Percentiles rank a stretch among this genome's conserved stretches.
These are phyloP conservation scores for Dactylellina cionopaga DNA, from an alignment of 2,329 filamentous ascomycete species.

Conservation along the genomic window DNA sequence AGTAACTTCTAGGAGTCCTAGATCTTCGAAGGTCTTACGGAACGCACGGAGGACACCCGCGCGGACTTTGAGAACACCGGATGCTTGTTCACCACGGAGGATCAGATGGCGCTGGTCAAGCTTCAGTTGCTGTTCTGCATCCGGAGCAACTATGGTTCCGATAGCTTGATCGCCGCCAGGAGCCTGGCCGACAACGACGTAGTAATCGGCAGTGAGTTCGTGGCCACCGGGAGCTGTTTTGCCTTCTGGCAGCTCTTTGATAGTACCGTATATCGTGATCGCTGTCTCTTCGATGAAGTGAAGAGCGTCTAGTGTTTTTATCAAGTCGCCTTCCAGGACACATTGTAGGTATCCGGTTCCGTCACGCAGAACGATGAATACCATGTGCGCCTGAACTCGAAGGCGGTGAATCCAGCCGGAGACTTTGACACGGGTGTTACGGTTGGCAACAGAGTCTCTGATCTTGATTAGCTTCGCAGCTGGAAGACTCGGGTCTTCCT, in stretches of 20 bases:
- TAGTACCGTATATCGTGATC: conserved; percentile 82
- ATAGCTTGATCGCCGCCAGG: conserved; percentile 90
- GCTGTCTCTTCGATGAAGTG: conserved; percentile 88
- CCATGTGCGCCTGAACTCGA: conserved; percentile 81
- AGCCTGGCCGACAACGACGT: conserved; percentile 79
- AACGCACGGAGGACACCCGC: conserved; percentile 84
- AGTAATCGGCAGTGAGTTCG: conserved; percentile 91
- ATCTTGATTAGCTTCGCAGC: conserved; percentile 73
- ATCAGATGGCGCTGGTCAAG: conserved; percentile 85
- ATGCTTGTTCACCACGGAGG: conserved; percentile 82
- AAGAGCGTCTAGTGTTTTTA: conserved; percentile 90
- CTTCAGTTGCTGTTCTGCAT: conserved; percentile 76
- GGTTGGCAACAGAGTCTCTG: conserved; percentile 69
- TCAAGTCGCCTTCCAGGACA: conserved; percentile 77
- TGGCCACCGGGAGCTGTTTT: conserved; percentile 83
- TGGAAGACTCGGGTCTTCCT: conserved; percentile 77
- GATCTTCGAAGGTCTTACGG: conserved; percentile 78
- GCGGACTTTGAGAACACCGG: conserved; percentile 87
- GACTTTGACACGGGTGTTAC: conserved; percentile 80
- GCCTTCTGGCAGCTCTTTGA: conserved; percentile 80
- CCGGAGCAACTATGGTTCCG: conserved; percentile 79
- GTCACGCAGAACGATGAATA: conserved; percentile 86
- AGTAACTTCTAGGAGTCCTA: conserved; percentile 81
- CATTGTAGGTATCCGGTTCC: conserved; percentile 88
- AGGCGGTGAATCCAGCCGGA: conserved; percentile 84